Evolutionary conservation across 2,329 filamentous ascomycete species (phyloP).

Genomic region (Coleophoma cylindrospora): DNA sequence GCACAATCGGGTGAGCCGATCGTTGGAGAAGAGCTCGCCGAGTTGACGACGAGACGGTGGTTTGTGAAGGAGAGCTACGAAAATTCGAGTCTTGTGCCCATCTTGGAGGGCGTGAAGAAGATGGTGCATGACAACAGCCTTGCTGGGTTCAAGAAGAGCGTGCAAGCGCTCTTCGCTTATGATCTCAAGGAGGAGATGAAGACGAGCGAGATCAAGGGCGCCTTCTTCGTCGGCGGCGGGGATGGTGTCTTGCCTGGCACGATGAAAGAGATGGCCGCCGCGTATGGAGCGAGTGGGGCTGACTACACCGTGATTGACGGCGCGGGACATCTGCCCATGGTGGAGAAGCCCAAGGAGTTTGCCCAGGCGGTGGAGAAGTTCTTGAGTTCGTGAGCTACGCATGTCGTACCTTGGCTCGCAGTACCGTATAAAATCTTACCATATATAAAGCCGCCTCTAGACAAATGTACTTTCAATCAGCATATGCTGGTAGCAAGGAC

Average conservation of each 20-base stretch:
- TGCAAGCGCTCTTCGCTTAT: conserved; percentile 68
- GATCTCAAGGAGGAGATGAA: conserved; percentile 56
- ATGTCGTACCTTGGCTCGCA: background rate
- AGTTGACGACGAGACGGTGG: conserved; percentile 70
- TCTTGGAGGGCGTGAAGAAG: conserved; percentile 53
- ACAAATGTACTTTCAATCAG: too few species aligned
- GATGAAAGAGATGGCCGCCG: conserved; percentile 68
- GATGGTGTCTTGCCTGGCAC: conserved; percentile 74
- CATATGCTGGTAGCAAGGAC: too few species aligned
- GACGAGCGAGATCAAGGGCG: conserved; percentile 48
- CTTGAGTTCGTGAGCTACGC: conserved; percentile 25
- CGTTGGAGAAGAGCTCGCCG: conserved; percentile 61
- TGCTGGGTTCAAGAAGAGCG: conserved; percentile 62
- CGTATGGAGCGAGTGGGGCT: conserved; percentile 48
- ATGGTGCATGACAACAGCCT: conserved; percentile 69
- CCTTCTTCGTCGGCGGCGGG: conserved; percentile 67
- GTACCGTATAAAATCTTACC: too few species aligned
- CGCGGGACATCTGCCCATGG: conserved; percentile 81
- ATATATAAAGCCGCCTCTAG: too few species aligned
- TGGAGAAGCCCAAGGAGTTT: conserved; percentile 66
- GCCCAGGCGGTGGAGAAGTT: conserved; percentile 58
- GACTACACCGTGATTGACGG: conserved; percentile 61
- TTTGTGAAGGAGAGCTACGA: conserved; percentile 59
- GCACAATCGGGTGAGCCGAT: conserved; percentile 42
- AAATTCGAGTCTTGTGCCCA: conserved; percentile 38